These are phyloP conservation scores for Phlebiopsis flavidoalba DNA, from an alignment of 768 basidiomycete genomes.

Conservation along the genomic window DNA sequence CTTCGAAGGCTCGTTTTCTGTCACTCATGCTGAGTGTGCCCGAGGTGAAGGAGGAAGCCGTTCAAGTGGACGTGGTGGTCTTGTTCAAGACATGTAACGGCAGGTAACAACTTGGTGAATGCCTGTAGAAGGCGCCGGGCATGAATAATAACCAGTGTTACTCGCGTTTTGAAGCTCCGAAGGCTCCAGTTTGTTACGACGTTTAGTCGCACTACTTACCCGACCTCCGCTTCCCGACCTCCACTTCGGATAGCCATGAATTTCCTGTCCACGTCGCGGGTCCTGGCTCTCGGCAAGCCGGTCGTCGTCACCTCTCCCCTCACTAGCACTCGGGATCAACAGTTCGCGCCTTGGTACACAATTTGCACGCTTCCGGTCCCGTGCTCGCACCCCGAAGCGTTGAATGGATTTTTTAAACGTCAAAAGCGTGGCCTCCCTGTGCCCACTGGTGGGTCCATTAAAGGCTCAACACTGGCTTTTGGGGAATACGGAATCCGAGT, in stretches of 20 bases:
- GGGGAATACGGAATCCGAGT: conserved; percentile 93
- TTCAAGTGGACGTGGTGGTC: conserved; percentile 2
- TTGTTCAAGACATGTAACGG: not conserved
- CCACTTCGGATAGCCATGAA: conserved; percentile 20
- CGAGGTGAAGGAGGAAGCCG: not conserved
- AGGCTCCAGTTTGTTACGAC: not conserved
- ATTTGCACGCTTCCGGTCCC: conserved; percentile 25
- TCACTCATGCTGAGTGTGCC: conserved; percentile 49
- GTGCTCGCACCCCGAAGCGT: conserved; percentile 82
- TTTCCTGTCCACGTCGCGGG: conserved; percentile 22
- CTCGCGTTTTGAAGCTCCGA: not conserved
- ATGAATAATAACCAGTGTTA: not conserved
- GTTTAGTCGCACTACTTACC: not conserved
- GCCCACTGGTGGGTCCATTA: conserved; percentile 84
- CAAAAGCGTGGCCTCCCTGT: conserved; percentile 89
- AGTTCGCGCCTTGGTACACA: conserved; percentile 13
- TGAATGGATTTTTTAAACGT: conserved; percentile 78
- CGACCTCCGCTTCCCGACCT: not conserved
- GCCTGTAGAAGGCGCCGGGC: not conserved
- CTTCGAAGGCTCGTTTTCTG: conserved; percentile 58
- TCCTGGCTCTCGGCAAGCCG: conserved; percentile 23
- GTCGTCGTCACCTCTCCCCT: conserved; percentile 9
- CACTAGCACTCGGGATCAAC: not conserved
- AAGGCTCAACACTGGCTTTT: conserved; percentile 88
- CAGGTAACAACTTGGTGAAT: not conserved